Conservation (phyloP, 2,329 filamentous ascomycete species). For the Colletotrichum sp. region DNA sequence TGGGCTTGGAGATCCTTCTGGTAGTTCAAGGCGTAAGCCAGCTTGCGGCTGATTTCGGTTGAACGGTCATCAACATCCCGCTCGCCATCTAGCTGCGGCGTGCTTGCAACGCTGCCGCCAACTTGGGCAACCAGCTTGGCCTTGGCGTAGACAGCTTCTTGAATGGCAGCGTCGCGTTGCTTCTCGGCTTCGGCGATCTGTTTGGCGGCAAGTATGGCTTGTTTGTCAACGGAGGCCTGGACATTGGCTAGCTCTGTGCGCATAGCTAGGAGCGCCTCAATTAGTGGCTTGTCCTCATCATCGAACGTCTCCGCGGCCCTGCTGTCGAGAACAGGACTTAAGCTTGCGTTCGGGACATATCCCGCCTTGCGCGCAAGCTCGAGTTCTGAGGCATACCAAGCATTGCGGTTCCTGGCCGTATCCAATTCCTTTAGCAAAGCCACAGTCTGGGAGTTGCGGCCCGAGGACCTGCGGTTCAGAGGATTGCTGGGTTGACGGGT, state of each 20-base stretch:
- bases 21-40: conserved; percentile 79
- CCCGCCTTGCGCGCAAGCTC: conserved; percentile 90
- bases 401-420: conserved; percentile 82
- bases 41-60: conserved; percentile 78
- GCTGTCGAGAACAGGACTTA: conserved; percentile 77
- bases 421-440: conserved; percentile 88
- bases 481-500: conserved; percentile 63
- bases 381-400: conserved; percentile 96
- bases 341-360: conserved; percentile 75
- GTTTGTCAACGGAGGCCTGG: conserved; percentile 86
- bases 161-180: conserved; percentile 92
- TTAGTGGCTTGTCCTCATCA: conserved; percentile 89
- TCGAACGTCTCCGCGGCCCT: conserved; percentile 80
- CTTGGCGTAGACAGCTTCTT: conserved; percentile 93
- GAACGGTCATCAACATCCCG: conserved; percentile 70
- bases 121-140: conserved; percentile 84
- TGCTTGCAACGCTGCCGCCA: conserved; percentile 67
- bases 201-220: conserved; percentile 83
- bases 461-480: conserved; percentile 63
- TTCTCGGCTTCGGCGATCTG: conserved; percentile 93
- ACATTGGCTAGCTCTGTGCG: conserved; percentile 87
- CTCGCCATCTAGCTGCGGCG: conserved; percentile 64
- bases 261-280: conserved; percentile 94
- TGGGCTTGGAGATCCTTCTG: conserved; percentile 84
- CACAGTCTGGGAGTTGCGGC: conserved; percentile 70